phyloP scores from a whole-genome alignment of 2,329 filamentous ascomycete species.

The Paecilomyces fulvus region DNA sequence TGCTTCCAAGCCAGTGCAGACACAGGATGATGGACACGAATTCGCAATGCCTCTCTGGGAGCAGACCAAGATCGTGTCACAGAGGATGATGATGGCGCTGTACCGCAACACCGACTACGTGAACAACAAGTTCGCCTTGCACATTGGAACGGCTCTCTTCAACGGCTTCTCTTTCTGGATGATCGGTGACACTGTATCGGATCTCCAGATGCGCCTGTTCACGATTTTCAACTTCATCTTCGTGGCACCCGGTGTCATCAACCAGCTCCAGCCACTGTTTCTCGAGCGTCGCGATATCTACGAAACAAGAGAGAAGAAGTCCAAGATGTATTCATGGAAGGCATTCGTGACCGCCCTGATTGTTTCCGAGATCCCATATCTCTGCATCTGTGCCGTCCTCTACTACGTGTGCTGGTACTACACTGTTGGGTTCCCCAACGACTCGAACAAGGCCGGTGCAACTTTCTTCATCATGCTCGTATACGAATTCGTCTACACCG shows the following conservation, averaged over 20 bases:
- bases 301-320: conserved; percentile 57
- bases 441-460: conserved; percentile 35
- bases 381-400: conserved; percentile 51
- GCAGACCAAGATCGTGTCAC: conserved; percentile 58
- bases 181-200: conserved; percentile 53
- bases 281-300: conserved; percentile 62
- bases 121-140: conserved; percentile 54
- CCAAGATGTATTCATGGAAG: conserved; percentile 62
- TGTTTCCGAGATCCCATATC: conserved; percentile 58
- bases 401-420: conserved; percentile 69
- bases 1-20: conserved; percentile 34
- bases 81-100: conserved; percentile 56
- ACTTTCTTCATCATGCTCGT: conserved; percentile 65
- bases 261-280: conserved; percentile 55
- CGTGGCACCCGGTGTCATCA: conserved; percentile 37
- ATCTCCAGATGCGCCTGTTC: conserved; percentile 68
- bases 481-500: conserved; percentile 63
- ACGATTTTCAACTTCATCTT: conserved; percentile 56
- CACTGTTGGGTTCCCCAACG: conserved; percentile 55
- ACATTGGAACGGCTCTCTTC: conserved; percentile 43
- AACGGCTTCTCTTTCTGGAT: conserved; percentile 56
- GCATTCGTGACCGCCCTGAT: conserved; percentile 62
- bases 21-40: conserved; percentile 41
- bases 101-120: conserved; percentile 61
- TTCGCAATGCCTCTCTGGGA: conserved; percentile 57